These are phyloP conservation scores for Bothriochloa decipiens DNA, from an alignment of 176 grass and related monocot species.

Conservation along the genomic window DNA sequence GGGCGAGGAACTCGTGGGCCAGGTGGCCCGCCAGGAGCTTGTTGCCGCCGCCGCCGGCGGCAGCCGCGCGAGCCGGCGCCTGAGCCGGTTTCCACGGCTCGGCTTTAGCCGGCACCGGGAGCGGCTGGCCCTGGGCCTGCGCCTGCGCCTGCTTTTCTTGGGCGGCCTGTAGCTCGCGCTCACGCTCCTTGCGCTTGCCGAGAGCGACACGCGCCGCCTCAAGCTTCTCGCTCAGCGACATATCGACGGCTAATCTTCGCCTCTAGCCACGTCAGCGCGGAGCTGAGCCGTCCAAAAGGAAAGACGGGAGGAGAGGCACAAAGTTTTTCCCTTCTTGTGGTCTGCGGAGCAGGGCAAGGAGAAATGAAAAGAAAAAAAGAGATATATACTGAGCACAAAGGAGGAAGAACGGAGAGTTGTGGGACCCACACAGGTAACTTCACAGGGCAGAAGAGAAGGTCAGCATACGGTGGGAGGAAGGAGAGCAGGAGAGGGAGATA, in stretches of 20 bases:
- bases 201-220: conserved; percentile 59
- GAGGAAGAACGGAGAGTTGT: background rate
- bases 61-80: background rate
- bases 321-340: background rate
- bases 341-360: background rate
- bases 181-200: conserved; percentile 74
- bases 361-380: background rate
- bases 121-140: background rate
- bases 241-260: conserved; percentile 36
- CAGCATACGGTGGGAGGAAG: background rate
- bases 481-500: background rate
- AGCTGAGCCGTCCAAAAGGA: conserved; percentile 4
- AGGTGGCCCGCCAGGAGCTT: conserved; percentile 76
- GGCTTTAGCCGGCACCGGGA: conserved; percentile 35
- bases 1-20: conserved; percentile 82
- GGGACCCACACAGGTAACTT: conserved; percentile 44
- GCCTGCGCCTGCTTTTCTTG: background rate
- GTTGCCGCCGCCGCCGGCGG: conserved; percentile 6
- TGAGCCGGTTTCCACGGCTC: conserved; percentile 42
- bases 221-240: conserved; percentile 63
- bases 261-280: conserved; percentile 45
- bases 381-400: background rate
- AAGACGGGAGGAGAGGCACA: background rate
- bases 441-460: background rate
- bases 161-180: conserved; percentile 35